phyloP scores from a whole-genome alignment of 768 basidiomycete species.

The Clathrus columnatus region DNA sequence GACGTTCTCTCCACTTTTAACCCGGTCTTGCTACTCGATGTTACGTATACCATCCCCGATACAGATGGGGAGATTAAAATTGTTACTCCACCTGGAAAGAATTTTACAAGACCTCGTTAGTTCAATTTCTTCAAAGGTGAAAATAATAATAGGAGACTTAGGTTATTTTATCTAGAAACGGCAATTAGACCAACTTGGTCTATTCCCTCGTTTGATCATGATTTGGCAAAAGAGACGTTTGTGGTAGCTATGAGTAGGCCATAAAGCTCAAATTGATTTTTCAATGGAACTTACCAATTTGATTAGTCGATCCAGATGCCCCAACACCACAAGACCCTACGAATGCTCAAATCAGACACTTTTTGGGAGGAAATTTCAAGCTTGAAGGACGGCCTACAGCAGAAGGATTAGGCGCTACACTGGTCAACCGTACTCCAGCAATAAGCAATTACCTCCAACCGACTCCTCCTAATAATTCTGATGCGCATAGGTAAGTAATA shows the following conservation, averaged over 20 bases:
- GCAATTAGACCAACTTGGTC: constrained; percentile 4
- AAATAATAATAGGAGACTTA: neutral
- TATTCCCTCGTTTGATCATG: neutral
- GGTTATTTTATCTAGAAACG: constrained; percentile 1
- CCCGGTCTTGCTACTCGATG: constrained; percentile 5
- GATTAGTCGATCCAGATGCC: constrained; percentile 37
- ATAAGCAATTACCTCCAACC: constrained; percentile 33
- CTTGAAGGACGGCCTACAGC: constrained; percentile 9
- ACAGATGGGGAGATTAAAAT: neutral
- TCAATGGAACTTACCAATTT: neutral
- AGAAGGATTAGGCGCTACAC: constrained; percentile 13
- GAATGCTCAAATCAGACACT: constrained; percentile 38
- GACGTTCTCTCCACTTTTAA: constrained; percentile 10
- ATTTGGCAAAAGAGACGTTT: constrained; percentile 29
- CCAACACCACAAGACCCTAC: constrained; percentile 39
- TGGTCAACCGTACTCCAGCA: constrained; percentile 35
- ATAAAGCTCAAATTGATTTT: too few species aligned
- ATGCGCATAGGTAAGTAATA: constrained; percentile 33
- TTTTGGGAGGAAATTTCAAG: constrained; percentile 36
- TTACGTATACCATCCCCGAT: constrained; percentile 7
- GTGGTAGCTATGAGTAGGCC: constrained; percentile 34
- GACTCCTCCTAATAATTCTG: constrained; percentile 33
- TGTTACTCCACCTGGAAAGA: constrained; percentile 5
- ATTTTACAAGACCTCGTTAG: constrained; percentile 10
- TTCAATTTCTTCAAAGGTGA: neutral